Evolutionary conservation across 106 monocot species (phyloP).

Genomic region (Gastrodia elata): DNA sequence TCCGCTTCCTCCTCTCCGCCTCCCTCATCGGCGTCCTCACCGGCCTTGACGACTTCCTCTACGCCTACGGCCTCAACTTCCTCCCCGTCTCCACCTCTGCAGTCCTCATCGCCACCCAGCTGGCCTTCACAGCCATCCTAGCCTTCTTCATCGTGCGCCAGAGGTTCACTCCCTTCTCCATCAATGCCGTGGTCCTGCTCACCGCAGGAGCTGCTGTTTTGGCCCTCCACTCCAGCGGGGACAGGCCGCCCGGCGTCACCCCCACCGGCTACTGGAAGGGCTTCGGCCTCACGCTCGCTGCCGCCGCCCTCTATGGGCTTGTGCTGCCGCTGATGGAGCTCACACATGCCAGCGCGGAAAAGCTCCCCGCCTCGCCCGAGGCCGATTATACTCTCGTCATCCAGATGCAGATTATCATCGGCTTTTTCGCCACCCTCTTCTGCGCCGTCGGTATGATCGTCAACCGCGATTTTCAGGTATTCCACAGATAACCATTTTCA

Average conservation of each 20-base stretch:
- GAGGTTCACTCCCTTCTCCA: slow-evolving; percentile 9
- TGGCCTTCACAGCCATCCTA: slow-evolving; percentile 15
- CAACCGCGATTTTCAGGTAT: slow-evolving; percentile 39
- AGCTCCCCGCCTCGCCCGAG: neutral
- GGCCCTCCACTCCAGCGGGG: slow-evolving; percentile 5
- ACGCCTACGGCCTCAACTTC: slow-evolving; percentile 8
- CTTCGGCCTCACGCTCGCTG: neutral
- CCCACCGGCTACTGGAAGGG: slow-evolving; percentile 6
- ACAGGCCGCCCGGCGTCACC: slow-evolving; percentile 13
- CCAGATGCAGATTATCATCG: slow-evolving; percentile 59
- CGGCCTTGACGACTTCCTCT: slow-evolving; percentile 10
- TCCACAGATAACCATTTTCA: no score
- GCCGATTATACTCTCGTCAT: slow-evolving; percentile 17
- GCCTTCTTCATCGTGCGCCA: slow-evolving; percentile 17
- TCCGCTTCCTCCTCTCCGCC: neutral
- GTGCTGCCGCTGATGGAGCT: slow-evolving; percentile 10
- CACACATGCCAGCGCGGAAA: neutral
- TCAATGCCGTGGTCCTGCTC: slow-evolving; percentile 17
- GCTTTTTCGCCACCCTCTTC: slow-evolving; percentile 40
- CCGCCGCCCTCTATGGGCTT: slow-evolving; percentile 7
- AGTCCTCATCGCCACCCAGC: slow-evolving; percentile 8
- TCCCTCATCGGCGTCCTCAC: slow-evolving; percentile 1
- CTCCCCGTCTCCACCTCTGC: slow-evolving; percentile 10
- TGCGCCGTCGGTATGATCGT: slow-evolving; percentile 43
- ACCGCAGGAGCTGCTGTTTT: slow-evolving; percentile 8